Evolutionary conservation across 257 asterid genomes (phyloP).

Genomic region (Fraxinus anomala): DNA sequence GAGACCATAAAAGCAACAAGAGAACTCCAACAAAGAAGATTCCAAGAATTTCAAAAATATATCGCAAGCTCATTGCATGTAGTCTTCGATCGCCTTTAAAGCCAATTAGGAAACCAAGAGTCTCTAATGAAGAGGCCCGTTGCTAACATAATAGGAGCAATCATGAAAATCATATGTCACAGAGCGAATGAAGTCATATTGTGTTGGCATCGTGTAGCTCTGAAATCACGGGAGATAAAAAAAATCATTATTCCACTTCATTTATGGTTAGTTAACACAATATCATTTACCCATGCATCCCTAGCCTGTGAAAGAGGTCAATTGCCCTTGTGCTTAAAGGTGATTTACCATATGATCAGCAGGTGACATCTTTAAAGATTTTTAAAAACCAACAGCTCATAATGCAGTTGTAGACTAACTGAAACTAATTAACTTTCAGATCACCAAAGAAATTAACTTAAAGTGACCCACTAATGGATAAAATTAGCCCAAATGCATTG

Average conservation of each 20-base stretch:
- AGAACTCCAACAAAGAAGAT: constrained; percentile 5
- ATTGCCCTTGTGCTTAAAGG: constrained; percentile 6
- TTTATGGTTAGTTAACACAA: neutral
- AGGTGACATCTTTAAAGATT: neutral
- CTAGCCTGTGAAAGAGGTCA: neutral
- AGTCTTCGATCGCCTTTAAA: constrained; percentile 2
- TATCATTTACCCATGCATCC: neutral
- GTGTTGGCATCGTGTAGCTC: neutral
- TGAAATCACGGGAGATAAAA: neutral
- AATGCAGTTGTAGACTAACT: neutral
- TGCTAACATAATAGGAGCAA: constrained; percentile 12
- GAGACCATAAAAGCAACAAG: constrained; percentile 4
- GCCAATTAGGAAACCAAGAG: constrained; percentile 7
- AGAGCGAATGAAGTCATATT: constrained; percentile 1
- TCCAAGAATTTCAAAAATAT: constrained; percentile 5
- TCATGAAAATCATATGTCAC: constrained; percentile 6
- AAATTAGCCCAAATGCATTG: neutral
- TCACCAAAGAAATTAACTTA: constrained; percentile 12
- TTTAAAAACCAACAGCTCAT: neutral
- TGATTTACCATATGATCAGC: constrained; percentile 12
- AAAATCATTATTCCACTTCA: neutral
- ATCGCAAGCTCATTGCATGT: neutral
- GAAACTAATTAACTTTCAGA: neutral
- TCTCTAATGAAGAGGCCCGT: constrained; percentile 5
- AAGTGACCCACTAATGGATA: constrained; percentile 3